Evolutionary conservation across 805 yeast genomes (phyloP).

Genomic region (Martiniozyma abietophila): DNA sequence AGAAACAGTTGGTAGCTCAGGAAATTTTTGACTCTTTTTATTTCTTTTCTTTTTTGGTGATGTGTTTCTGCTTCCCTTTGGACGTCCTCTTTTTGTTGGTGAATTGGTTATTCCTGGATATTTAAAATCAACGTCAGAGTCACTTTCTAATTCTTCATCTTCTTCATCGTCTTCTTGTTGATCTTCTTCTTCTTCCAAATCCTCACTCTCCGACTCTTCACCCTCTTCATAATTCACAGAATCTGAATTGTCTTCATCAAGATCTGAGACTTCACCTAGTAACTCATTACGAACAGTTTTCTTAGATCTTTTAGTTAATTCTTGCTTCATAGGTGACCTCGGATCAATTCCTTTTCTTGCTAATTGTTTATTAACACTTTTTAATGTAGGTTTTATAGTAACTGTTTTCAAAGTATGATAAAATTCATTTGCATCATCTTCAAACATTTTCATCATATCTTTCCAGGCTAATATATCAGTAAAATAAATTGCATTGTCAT

Average conservation of each 20-base stretch:
- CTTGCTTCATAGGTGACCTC: slow-evolving; percentile 4
- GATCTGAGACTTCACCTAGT: slow-evolving; percentile 7
- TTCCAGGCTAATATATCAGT: slow-evolving; percentile 33
- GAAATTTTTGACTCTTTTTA: neutral
- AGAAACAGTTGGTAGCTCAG: slow-evolving; percentile 11
- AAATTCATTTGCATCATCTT: slow-evolving; percentile 24
- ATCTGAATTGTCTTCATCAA: slow-evolving; percentile 14
- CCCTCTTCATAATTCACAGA: too few relatives aligned
- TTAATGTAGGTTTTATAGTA: slow-evolving; percentile 23
- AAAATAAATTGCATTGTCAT: slow-evolving; percentile 26
- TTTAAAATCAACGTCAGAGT: slow-evolving; percentile 2
- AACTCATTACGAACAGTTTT: too few relatives aligned
- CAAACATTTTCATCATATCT: slow-evolving; percentile 21
- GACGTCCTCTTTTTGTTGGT: slow-evolving; percentile 2
- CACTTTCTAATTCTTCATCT: slow-evolving; percentile 7
- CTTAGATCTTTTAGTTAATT: slow-evolving; percentile 5
- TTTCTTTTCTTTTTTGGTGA: slow-evolving; percentile 1
- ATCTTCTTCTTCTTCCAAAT: slow-evolving; percentile 17
- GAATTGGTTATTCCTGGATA: neutral
- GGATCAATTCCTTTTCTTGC: slow-evolving; percentile 13
- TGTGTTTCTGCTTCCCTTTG: too few relatives aligned
- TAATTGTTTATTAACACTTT: slow-evolving; percentile 8
- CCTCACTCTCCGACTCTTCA: neutral
- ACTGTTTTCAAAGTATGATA: slow-evolving; percentile 23
- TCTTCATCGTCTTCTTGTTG: slow-evolving; percentile 12